Conservation (phyloP, 257 asterid genomes). For the Solanum chilense region DNA sequence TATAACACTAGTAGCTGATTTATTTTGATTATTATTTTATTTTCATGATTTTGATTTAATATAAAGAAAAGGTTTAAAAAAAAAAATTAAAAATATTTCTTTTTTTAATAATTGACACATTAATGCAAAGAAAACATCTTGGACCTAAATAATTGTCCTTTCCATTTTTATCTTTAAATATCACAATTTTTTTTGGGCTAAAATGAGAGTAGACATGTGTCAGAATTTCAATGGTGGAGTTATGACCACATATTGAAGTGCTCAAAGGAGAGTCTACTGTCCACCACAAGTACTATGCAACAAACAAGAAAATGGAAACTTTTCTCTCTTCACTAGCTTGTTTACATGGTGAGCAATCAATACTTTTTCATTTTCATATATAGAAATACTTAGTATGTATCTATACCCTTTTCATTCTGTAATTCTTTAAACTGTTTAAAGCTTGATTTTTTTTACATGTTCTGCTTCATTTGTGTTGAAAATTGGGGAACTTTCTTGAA, state of each 20-base stretch:
- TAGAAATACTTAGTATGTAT: background rate
- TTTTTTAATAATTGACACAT: background rate
- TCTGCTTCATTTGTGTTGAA: background rate
- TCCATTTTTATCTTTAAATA: background rate
- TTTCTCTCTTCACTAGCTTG: background rate
- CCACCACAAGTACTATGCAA: background rate
- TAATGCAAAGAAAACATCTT: background rate
- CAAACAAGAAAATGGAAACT: background rate
- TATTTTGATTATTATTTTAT: too few species aligned
- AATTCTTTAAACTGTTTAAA: background rate
- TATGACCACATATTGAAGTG: background rate
- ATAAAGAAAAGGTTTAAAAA: too few species aligned
- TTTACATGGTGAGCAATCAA: conserved; percentile 2
- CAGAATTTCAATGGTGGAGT: background rate
- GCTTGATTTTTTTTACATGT: background rate
- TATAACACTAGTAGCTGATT: too few species aligned
- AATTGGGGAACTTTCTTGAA: conserved; percentile 2
- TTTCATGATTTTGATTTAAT: too few species aligned
- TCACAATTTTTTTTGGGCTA: too few species aligned
- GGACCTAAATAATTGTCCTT: background rate
- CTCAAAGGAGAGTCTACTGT: background rate
- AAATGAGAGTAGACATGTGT: background rate
- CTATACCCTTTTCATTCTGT: background rate
- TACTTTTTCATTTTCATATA: background rate
- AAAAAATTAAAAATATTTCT: too few species aligned